Percentiles rank a stretch among this genome's conserved stretches.
Evolutionary conservation across 2,329 filamentous ascomycete species (phyloP).

Genomic region (Claviceps citrina): DNA sequence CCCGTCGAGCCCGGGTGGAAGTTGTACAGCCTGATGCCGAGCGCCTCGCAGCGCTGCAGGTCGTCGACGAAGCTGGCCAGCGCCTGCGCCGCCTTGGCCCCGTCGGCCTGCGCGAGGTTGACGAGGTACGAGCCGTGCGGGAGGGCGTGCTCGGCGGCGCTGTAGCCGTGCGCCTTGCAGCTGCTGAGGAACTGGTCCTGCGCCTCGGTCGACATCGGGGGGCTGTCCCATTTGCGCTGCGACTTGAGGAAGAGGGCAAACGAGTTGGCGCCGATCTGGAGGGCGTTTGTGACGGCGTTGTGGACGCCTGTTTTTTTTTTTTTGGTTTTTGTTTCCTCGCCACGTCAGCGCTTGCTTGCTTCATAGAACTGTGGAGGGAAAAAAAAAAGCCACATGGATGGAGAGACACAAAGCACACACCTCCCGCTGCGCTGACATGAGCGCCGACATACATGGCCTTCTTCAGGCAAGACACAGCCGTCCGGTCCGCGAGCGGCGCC

Average conservation of each 20-base stretch:
- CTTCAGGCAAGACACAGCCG: constrained; percentile 46
- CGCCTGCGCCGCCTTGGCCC: no score
- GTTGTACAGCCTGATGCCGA: constrained; percentile 89
- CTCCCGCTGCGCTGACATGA: constrained; percentile 81
- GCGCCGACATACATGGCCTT: constrained; percentile 71
- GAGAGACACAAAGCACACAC: constrained; percentile 25
- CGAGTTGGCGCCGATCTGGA: constrained; percentile 75
- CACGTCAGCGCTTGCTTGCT: no score
- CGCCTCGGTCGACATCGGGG: constrained; percentile 54
- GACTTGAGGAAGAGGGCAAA: constrained; percentile 94
- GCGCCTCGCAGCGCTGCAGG: constrained; percentile 63
- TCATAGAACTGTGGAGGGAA: no score
- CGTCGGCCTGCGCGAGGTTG: constrained; percentile 82
- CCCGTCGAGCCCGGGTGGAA: constrained; percentile 86
- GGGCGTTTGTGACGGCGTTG: constrained; percentile 64
- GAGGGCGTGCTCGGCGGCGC: constrained; percentile 56
- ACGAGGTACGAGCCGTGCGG: constrained; percentile 95
- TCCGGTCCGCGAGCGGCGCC: constrained; percentile 55
- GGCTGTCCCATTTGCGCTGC: constrained; percentile 86
- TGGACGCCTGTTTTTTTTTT: constrained; percentile 87
- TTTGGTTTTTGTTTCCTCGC: background rate
- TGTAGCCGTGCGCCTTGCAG: constrained; percentile 56
- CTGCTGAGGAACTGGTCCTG: constrained; percentile 52
- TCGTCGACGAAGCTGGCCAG: constrained; percentile 82
- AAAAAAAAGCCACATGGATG: no score